Base-by-base conservation (phyloP, 2,329 filamentous ascomycete genomes). In the Colletotrichum destructivum region DNA sequence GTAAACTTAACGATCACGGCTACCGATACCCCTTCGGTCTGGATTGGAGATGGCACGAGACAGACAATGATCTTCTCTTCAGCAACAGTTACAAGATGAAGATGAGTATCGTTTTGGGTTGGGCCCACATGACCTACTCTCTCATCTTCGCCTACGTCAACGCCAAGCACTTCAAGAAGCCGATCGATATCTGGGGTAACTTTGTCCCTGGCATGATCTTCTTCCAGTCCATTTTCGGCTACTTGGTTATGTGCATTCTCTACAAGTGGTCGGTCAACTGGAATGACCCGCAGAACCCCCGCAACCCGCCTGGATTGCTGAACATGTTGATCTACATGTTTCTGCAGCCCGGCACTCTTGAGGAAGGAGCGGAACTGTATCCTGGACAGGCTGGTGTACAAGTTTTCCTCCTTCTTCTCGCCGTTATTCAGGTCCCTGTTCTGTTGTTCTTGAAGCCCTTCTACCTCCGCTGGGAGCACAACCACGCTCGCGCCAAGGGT, bases 251-350 rank as follows among this genome's bases (percentile, higher is more conserved):
- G 79, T 94, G 94, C 78, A 98, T 99, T 79, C 85, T 99, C 77
- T 98, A 97, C 88, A 99, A 99, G 85, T 99, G 97, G 96, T 92
- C 89, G 12, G 88, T 98, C 47, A 92, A 99, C 82, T 99, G 96
- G 96, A 77, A 81, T 38, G 82, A 83, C 65, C 84, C 85, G 59
- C 90, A 87, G 13, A 88, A 87, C 52, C 90, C 87, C 51, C 81
- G 88, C 76, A 88, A 90, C 73, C 94, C 97, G 1, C 96, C 97
- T 2, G 94, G 95, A 78, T 87, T 99, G 72, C 86, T 99, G 74
- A 99, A 99, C 88, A 98, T 98, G 96, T 88, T 99, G 79, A 99
- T 99, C 79, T 98, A 98, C 89, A 99, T 99, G 97, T 99, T 99
- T 87, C 85, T 99, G 76, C 91, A 92, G 74, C 96, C 96, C 4